A percentile compares a stretch with the other conserved stretches of the same genome.
phyloP scores from a whole-genome alignment of 148 eudicot species.

The Euryodendron excelsum region DNA sequence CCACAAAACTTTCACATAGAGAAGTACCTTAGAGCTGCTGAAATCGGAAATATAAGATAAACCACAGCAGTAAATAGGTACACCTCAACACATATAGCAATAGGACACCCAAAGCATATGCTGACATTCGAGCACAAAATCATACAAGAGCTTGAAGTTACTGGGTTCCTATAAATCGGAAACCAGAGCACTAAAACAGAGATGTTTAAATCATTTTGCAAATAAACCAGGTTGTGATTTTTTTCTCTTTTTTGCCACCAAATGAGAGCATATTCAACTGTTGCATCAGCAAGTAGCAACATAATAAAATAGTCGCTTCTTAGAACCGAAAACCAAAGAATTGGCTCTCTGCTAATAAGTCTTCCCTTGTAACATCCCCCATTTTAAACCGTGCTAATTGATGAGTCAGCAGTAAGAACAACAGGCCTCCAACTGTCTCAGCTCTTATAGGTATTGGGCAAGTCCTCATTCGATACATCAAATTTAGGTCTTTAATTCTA shows the following conservation, averaged over 20 bases:
- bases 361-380: background rate
- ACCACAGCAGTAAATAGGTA: slow-evolving; percentile 3
- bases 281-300: background rate
- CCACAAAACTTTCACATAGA: background rate
- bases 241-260: background rate
- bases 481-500: background rate
- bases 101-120: slow-evolving; percentile 4
- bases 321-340: slow-evolving; percentile 5
- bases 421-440: background rate
- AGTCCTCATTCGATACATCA: slow-evolving; percentile 3
- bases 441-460: background rate
- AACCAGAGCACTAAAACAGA: background rate
- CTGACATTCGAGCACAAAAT: slow-evolving; percentile 8
- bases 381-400: background rate
- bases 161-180: slow-evolving; percentile 4
- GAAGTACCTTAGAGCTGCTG: slow-evolving; percentile 4
- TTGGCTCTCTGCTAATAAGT: background rate
- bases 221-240: background rate
- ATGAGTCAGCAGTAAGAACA: slow-evolving; percentile 12
- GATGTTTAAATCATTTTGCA: slow-evolving; percentile 7
- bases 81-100: slow-evolving; percentile 8
- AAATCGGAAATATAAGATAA: background rate
- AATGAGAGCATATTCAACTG: slow-evolving; percentile 13
- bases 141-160: slow-evolving; percentile 11
- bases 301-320: background rate